Evolutionary conservation across 192 early-diverging fungal genomes (phyloP), one percentile per base, ranked within the genome.

Genomic region (Phlyctochytrium bullatum): DNA sequence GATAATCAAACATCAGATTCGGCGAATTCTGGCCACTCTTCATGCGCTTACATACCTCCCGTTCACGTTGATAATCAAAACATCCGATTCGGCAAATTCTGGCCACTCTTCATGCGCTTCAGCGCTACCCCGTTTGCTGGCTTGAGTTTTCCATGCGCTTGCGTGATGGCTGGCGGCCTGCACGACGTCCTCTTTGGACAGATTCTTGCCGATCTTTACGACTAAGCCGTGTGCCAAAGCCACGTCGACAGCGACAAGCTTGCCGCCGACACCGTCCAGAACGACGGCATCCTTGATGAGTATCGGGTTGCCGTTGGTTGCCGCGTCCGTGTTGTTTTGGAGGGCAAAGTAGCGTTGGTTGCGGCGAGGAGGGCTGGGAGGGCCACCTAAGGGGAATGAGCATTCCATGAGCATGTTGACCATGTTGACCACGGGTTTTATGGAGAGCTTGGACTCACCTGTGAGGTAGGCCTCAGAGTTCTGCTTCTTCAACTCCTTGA

Each of bases 201-300:
- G 66, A 34, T 71, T 65, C 14, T 68, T 52, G 2, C 10, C 82
- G 27, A 89, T 68, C 20, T 66, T 40, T 10, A 71, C 61, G 75
- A 91, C 87, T 34, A 90, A 20, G 12, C 88, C 90, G n/a, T 80
- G 23, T 31, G 80, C 78, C 24, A 90, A 50, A 27, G 82, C 63
- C 25, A 92, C 27, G 71, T 90, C 87, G 4, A 62, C 47, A 28
- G 71, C 51, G 25, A 80, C 67, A 57, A 63, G 54, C 27, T 69
- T 12, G 16, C 67, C 67, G 40, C 80, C 80, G 34, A 80, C 78
- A 2, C 86, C 88, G 35, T 90, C 79, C 81, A 89, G 69, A 88
- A 81, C 60, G 80, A 78, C 57, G 90, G 78, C 34, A 6, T 47
- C 40, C 20, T 47, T 47, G 40, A 47, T 47, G 6, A 47, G 20